A percentile compares a stretch with the other conserved stretches of the same genome.
Evolutionary conservation across 768 basidiomycete genomes (phyloP).

Genomic region (Coprinopsis cinerea): DNA sequence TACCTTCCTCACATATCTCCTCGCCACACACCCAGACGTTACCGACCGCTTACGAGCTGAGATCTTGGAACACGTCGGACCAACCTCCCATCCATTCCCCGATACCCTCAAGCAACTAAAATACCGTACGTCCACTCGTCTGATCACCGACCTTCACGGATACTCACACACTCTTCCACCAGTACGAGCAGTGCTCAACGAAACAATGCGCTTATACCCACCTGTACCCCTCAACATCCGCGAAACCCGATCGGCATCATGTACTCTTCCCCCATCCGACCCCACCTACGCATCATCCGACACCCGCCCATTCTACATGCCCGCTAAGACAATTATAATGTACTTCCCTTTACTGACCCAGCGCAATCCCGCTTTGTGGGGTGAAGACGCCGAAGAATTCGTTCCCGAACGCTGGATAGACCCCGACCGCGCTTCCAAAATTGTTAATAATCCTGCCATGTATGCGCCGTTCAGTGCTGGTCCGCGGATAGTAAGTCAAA

Average conservation of each 20-base stretch:
- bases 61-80: slow-evolving; percentile 50
- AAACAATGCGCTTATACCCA: slow-evolving; percentile 72
- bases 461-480: slow-evolving; percentile 73
- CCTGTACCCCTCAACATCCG: slow-evolving; percentile 72
- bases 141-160: neutral
- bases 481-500: slow-evolving; percentile 43
- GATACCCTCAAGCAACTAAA: slow-evolving; percentile 54
- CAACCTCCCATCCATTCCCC: slow-evolving; percentile 42
- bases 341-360: slow-evolving; percentile 62
- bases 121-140: slow-evolving; percentile 43
- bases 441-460: slow-evolving; percentile 58
- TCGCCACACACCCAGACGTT: slow-evolving; percentile 60
- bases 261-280: slow-evolving; percentile 48
- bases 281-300: slow-evolving; percentile 33
- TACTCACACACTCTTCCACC: slow-evolving; percentile 8
- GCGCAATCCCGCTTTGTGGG: slow-evolving; percentile 65
- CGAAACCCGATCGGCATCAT: slow-evolving; percentile 44
- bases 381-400: slow-evolving; percentile 69
- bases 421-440: slow-evolving; percentile 41
- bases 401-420: slow-evolving; percentile 77
- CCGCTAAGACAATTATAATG: slow-evolving; percentile 48
- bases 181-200: slow-evolving; percentile 77
- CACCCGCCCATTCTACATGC: slow-evolving; percentile 50
- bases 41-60: slow-evolving; percentile 50
- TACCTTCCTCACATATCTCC: slow-evolving; percentile 65